Evolutionary conservation across 345 rosid species (phyloP), one percentile per base, ranked within the genome.

Genomic region (Hibiscus syriacus): DNA sequence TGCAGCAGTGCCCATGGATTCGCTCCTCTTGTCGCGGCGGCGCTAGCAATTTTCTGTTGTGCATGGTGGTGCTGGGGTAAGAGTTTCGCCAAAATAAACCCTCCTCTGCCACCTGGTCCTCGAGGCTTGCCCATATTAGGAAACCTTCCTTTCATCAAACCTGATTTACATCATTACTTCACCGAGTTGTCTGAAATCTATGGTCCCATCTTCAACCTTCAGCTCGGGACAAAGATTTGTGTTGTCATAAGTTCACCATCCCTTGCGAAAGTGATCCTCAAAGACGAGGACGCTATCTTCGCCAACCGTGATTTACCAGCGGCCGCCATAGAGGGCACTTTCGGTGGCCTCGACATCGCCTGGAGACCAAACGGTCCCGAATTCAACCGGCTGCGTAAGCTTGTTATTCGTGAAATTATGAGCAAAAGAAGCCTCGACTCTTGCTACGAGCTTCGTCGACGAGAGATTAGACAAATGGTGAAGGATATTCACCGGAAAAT

Each of bases 31-130:
- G 7, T 8, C 27, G 29, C 55, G 5, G 13, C 27, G 2, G 13
- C 12, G 4, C 26, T 52, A 20, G 14, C 27, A 20, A 8, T 22
- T 53, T 10, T 53, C 16, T 53, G 13, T 2, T 53, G 1, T 10
- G 16, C 29, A 22, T 49, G 54, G 25, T 10, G 56, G 56, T 10
- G 14, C n/a, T n/a, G n/a, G 56, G 7, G 14, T 10, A 22, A 22
- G 29, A 52, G 22, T 22, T 9, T 52, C 56, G 22, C 14, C 29
- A 52, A 67, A 76, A 76, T 9, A 3, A 32, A 12, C 19, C 69
- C 63, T n/a, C 70, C 73, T 3, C 55, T 82, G 9, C 85, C 85
- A 0, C 87, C 87, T 0, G 90, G 90, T 39, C 87, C 87, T 0
- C 38, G 22, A 13, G 84, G 87, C 34, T 52, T 85, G 23, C 87